Conservation (phyloP, 148 eudicot genomes). For the Chenopodium suecicum region DNA sequence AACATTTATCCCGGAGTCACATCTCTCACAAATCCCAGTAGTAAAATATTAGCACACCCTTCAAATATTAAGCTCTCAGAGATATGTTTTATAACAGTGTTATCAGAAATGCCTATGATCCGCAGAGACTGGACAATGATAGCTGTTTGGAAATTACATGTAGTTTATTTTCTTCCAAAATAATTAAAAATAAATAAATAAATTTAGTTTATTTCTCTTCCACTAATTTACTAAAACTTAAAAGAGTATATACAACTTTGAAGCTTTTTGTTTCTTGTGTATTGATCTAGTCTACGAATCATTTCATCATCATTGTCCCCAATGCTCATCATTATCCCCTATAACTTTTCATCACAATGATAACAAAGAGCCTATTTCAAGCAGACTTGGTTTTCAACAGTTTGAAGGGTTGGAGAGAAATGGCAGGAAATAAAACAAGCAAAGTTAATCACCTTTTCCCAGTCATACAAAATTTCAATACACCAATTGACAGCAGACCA, state of each 20-base stretch:
- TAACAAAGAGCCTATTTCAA: not conserved
- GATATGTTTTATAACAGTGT: not conserved
- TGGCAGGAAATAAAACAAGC: not conserved
- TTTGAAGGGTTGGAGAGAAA: not conserved
- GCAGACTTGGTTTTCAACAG: not conserved
- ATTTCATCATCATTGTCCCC: not conserved
- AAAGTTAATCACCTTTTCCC: slow-evolving; percentile 58
- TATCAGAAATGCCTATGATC: not conserved
- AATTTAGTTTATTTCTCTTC: not conserved
- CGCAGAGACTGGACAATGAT: not conserved
- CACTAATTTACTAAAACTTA: too few species aligned
- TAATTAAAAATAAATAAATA: too few species aligned
- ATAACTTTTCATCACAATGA: not conserved
- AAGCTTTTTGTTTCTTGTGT: not conserved
- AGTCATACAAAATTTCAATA: slow-evolving; percentile 63
- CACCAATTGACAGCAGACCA: slow-evolving; percentile 55
- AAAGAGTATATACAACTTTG: not conserved
- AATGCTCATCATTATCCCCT: not conserved
- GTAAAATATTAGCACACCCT: not conserved
- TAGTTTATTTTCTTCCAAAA: not conserved
- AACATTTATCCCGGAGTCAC: not conserved
- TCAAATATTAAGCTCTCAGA: not conserved
- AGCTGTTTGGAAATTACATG: not conserved
- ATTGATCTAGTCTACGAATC: too few species aligned
- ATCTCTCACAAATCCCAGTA: not conserved